These are phyloP conservation scores for Didymella pomorum DNA, from an alignment of 2,329 filamentous ascomycete genomes.

Conservation along the genomic window DNA sequence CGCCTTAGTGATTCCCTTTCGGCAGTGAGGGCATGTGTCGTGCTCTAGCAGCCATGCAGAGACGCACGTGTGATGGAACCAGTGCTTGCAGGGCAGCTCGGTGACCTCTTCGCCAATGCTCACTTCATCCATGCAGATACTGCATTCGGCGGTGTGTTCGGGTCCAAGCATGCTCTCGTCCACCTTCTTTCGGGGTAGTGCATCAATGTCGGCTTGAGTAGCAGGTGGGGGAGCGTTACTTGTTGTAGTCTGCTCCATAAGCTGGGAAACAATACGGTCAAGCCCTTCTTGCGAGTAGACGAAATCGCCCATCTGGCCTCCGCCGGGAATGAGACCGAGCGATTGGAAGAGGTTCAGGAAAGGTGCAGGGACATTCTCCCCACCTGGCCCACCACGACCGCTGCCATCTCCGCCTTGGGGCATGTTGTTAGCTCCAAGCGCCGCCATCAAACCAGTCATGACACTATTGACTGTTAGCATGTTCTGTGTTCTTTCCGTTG, in stretches of 20 bases:
- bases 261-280: conserved; percentile 83
- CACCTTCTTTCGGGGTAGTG: conserved; percentile 74
- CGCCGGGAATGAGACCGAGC: conserved; percentile 43
- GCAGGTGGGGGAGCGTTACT: conserved; percentile 85
- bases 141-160: conserved; percentile 80
- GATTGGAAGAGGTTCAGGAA: conserved; percentile 56
- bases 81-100: conserved; percentile 85
- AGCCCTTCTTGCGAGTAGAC: conserved; percentile 92
- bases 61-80: conserved; percentile 89
- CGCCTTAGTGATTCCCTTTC: conserved; percentile 60
- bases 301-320: conserved; percentile 71
- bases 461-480: conserved; percentile 39
- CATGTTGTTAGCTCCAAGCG: conserved; percentile 38
- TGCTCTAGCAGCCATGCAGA: conserved; percentile 86
- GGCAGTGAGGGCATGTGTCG: conserved; percentile 88
- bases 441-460: conserved; percentile 45
- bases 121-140: conserved; percentile 92
- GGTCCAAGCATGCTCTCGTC: conserved; percentile 73
- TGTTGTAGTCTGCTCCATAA: conserved; percentile 83
- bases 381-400: conserved; percentile 15
- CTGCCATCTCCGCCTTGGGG: conserved; percentile 17
- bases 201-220: conserved; percentile 74
- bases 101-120: conserved; percentile 76
- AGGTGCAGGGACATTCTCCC: conserved; percentile 39
- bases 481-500: conserved; percentile 45